Conservation (phyloP, 805 yeast genomes). For the Wickerhamomyces subpelliculosus region DNA sequence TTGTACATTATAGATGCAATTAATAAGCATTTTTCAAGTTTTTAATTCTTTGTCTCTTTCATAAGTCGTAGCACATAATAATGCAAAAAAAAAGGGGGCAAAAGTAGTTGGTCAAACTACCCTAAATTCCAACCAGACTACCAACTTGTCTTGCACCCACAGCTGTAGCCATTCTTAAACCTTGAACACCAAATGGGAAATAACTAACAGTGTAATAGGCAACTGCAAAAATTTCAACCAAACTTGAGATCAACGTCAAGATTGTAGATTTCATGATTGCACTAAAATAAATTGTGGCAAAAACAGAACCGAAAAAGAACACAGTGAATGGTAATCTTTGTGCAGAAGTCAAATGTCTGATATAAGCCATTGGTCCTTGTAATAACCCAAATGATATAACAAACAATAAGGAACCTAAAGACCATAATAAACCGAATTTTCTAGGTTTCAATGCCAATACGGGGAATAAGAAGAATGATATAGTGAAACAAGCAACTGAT, state of each 20-base stretch:
- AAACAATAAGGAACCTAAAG: constrained; percentile 82
- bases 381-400: constrained; percentile 84
- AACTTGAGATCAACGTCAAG: constrained; percentile 67
- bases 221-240: constrained; percentile 80
- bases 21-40: no score
- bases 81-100: no score
- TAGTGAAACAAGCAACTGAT: constrained; percentile 70
- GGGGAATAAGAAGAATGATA: constrained; percentile 82
- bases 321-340: constrained; percentile 75
- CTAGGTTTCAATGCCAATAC: constrained; percentile 84
- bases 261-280: constrained; percentile 61
- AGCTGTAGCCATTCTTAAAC: constrained; percentile 49
- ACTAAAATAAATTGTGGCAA: constrained; percentile 73
- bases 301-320: constrained; percentile 74
- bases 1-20: no score
- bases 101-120: no score
- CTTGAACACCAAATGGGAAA: constrained; percentile 92
- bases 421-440: constrained; percentile 87
- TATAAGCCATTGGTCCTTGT: constrained; percentile 86
- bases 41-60: no score
- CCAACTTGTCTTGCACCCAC: constrained; percentile 45
- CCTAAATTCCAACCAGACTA: constrained; percentile 8
- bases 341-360: constrained; percentile 64
- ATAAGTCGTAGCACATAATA: no score
- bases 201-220: constrained; percentile 85